phyloP scores from a whole-genome alignment of 345 rosid genomes.

The Nephelium lappaceum region DNA sequence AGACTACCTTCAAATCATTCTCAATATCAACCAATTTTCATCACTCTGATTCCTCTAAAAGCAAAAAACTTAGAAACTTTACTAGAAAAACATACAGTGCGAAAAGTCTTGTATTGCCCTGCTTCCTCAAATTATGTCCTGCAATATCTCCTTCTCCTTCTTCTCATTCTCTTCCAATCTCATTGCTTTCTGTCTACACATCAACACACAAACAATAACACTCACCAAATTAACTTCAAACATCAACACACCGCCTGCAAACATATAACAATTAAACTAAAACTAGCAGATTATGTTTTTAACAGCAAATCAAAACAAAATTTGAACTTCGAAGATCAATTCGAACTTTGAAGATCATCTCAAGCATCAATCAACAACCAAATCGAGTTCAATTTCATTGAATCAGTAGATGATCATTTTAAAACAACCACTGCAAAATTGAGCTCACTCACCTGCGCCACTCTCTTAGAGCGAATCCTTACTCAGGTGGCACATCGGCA shows the following conservation, averaged over 20 bases:
- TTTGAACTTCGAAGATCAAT: too few relatives aligned
- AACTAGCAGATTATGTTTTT: neutral
- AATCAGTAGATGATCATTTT: neutral
- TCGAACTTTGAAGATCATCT: neutral
- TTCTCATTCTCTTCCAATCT: conserved; percentile 75
- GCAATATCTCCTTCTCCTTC: conserved; percentile 68
- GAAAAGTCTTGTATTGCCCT: conserved; percentile 52
- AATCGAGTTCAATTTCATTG: neutral
- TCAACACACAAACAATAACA: neutral
- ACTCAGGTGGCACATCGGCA: conserved; percentile 57
- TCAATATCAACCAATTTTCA: too few relatives aligned
- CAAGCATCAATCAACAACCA: neutral
- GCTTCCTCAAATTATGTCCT: conserved; percentile 57
- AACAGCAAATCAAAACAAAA: neutral
- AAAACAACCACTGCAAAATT: neutral
- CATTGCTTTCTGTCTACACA: conserved; percentile 60
- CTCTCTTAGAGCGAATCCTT: conserved; percentile 71
- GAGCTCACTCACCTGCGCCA: conserved; percentile 67
- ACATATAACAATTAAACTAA: neutral
- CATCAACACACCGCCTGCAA: neutral
- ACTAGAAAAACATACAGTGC: too few relatives aligned
- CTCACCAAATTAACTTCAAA: neutral
- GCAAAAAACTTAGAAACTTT: too few relatives aligned
- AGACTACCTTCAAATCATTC: too few relatives aligned
- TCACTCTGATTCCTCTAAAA: too few relatives aligned